A percentile compares a stretch with the other conserved stretches of the same genome.
These are phyloP conservation scores for Fusarium caatingaense DNA, from an alignment of 2,329 filamentous ascomycete genomes.

Conservation along the genomic window DNA sequence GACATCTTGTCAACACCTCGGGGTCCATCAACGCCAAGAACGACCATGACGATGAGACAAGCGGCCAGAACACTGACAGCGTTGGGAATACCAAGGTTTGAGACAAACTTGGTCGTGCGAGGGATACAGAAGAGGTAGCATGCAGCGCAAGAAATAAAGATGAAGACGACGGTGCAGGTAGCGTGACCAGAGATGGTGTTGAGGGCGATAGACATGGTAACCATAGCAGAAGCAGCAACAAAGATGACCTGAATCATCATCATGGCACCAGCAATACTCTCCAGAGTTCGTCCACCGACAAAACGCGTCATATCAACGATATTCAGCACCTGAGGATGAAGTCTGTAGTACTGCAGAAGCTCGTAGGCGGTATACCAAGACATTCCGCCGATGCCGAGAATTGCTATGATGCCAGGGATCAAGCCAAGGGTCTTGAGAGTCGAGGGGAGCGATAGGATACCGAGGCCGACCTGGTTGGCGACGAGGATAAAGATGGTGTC, in stretches of 20 bases:
- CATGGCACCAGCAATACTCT: slow-evolving; percentile 26
- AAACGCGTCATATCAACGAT: slow-evolving; percentile 74
- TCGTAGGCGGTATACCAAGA: slow-evolving; percentile 66
- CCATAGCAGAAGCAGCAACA: slow-evolving; percentile 33
- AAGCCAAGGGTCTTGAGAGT: slow-evolving; percentile 74
- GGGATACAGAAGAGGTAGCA: slow-evolving; percentile 29
- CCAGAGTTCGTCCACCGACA: slow-evolving; percentile 50
- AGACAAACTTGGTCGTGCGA: slow-evolving; percentile 35
- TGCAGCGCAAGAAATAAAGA: slow-evolving; percentile 19
- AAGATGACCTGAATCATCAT: slow-evolving; percentile 42
- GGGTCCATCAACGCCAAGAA: slow-evolving; percentile 26
- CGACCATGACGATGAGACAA: slow-evolving; percentile 35
- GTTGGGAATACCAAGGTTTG: slow-evolving; percentile 25
- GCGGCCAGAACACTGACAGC: slow-evolving; percentile 31
- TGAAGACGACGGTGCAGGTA: slow-evolving; percentile 28
- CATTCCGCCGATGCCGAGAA: slow-evolving; percentile 71
- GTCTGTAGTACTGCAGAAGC: slow-evolving; percentile 72
- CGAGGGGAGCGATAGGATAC: slow-evolving; percentile 73
- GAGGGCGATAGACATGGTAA: slow-evolving; percentile 34
- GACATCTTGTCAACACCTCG: neutral
- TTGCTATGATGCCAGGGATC: slow-evolving; percentile 74
- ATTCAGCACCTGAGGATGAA: slow-evolving; percentile 74
- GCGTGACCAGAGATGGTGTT: slow-evolving; percentile 35
- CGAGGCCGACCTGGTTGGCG: slow-evolving; percentile 45
- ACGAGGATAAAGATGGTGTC: slow-evolving; percentile 43